Percentiles rank a stretch among this genome's conserved stretches.
These are phyloP conservation scores for Corrigiola litoralis DNA, from an alignment of 179 eudicot species.

Conservation along the genomic window DNA sequence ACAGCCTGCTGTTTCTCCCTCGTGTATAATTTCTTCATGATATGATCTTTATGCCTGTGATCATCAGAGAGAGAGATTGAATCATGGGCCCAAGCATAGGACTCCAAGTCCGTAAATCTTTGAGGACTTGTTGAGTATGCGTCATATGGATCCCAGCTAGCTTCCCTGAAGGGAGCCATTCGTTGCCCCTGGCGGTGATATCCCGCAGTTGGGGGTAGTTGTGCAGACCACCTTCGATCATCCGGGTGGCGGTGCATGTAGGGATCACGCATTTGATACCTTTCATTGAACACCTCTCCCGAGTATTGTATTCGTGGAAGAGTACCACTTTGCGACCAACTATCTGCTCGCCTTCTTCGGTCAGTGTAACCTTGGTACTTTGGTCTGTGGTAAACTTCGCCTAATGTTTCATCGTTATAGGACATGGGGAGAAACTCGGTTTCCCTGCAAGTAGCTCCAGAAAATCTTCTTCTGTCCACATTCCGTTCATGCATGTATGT, in stretches of 20 bases:
- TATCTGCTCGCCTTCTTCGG: slow-evolving; percentile 27
- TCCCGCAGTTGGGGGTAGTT: slow-evolving; percentile 32
- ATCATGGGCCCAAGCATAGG: slow-evolving; percentile 32
- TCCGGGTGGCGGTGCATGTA: slow-evolving; percentile 40
- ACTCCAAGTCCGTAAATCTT: slow-evolving; percentile 28
- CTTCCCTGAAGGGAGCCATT: slow-evolving; percentile 25
- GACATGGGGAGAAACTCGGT: slow-evolving; percentile 29
- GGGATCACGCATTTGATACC: slow-evolving; percentile 28
- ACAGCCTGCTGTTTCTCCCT: slow-evolving; percentile 36
- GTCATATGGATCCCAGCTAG: slow-evolving; percentile 25
- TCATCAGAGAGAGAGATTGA: slow-evolving; percentile 28
- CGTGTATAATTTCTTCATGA: slow-evolving; percentile 20
- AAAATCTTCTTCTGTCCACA: slow-evolving; percentile 25
- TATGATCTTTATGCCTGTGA: slow-evolving; percentile 28
- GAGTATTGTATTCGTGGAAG: slow-evolving; percentile 40
- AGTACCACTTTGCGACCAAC: slow-evolving; percentile 24
- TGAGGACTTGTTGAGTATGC: slow-evolving; percentile 34
- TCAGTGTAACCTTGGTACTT: slow-evolving; percentile 17
- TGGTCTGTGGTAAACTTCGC: slow-evolving; percentile 33
- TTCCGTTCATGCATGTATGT: slow-evolving; percentile 16
- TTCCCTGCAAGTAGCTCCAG: slow-evolving; percentile 28
- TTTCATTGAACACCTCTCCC: slow-evolving; percentile 34
- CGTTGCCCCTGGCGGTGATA: slow-evolving; percentile 22
- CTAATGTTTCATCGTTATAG: slow-evolving; percentile 33
- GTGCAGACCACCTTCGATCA: slow-evolving; percentile 43